A percentile compares a stretch with the other conserved stretches of the same genome.
These are phyloP conservation scores for Gnetum montanum DNA, from an alignment of 75 land plant genomes.

Conservation along the genomic window DNA sequence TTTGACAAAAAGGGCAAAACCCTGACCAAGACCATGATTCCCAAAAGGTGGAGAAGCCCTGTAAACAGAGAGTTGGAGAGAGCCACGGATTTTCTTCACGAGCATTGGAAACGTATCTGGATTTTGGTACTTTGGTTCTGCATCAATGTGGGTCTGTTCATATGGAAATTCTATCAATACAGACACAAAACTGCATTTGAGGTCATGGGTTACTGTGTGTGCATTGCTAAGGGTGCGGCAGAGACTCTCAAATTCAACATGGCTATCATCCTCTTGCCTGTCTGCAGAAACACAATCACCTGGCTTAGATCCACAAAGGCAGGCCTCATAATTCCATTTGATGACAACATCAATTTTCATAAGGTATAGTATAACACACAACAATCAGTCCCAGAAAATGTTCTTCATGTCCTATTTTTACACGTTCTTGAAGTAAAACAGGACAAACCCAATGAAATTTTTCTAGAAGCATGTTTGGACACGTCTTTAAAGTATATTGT, in stretches of 20 bases:
- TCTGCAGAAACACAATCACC: slow-evolving; percentile 73
- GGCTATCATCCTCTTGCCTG: slow-evolving; percentile 74
- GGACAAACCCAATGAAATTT: too few relatives aligned
- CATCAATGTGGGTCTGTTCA: slow-evolving; percentile 30
- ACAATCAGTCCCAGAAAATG: background rate
- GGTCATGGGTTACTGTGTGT: slow-evolving; percentile 72
- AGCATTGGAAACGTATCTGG: slow-evolving; percentile 69
- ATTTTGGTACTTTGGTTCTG: slow-evolving; percentile 35
- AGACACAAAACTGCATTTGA: slow-evolving; percentile 30
- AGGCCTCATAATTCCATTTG: slow-evolving; percentile 49
- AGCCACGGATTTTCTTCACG: slow-evolving; percentile 29
- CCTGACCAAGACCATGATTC: slow-evolving; percentile 63
- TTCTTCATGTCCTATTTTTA: background rate
- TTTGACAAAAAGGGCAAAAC: slow-evolving; percentile 8
- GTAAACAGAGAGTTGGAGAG: slow-evolving; percentile 12
- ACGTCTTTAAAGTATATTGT: too few relatives aligned
- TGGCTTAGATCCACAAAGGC: slow-evolving; percentile 51
- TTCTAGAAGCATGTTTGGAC: too few relatives aligned
- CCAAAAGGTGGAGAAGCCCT: slow-evolving; percentile 43
- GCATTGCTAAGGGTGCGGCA: slow-evolving; percentile 76
- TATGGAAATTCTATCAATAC: slow-evolving; percentile 55
- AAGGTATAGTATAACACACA: too few relatives aligned
- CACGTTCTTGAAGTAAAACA: background rate
- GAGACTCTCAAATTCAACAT: slow-evolving; percentile 80
- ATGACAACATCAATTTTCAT: slow-evolving; percentile 83